Conservation (phyloP, 2,329 filamentous ascomycete species). For the Ambrosiella beaveri region DNA sequence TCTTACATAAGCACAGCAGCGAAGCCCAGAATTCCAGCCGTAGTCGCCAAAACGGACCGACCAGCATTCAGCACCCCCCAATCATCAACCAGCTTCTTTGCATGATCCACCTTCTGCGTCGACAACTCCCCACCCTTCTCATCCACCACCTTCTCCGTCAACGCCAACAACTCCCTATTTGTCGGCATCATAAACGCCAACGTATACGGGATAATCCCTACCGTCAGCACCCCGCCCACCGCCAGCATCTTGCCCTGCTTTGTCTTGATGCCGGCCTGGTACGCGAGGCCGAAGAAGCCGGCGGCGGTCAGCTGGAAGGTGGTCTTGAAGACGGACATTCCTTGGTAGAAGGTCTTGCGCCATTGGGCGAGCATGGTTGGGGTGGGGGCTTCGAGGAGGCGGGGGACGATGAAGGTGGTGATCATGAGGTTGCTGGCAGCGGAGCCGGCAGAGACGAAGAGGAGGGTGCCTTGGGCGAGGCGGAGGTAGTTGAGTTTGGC, state of each 20-base stretch:
- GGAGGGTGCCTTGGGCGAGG: constrained; percentile 1
- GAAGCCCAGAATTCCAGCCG: constrained; percentile 2
- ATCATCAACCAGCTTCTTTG: constrained; percentile 5
- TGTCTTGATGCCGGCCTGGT: neutral
- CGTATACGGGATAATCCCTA: constrained; percentile 7
- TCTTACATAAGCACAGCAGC: constrained; percentile 2
- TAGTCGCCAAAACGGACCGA: constrained; percentile 2
- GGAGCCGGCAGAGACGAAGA: neutral
- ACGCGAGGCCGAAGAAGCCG: constrained; percentile 4
- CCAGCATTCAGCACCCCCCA: constrained; percentile 11
- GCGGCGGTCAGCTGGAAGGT: neutral
- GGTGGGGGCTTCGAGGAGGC: constrained; percentile 8
- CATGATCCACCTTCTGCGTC: neutral
- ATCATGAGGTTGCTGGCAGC: constrained; percentile 12
- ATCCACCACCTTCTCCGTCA: constrained; percentile 3
- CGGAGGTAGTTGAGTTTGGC: neutral
- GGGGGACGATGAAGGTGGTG: constrained; percentile 12
- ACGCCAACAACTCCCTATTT: constrained; percentile 4
- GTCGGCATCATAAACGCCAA: constrained; percentile 5
- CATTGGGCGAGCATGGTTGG: constrained; percentile 9
- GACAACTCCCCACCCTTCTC: neutral
- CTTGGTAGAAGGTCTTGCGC: constrained; percentile 3
- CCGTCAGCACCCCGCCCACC: neutral
- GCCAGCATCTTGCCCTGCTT: neutral
- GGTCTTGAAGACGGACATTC: constrained; percentile 4